These are phyloP conservation scores for Cyberlindnera americana DNA, from an alignment of 805 yeast genomes.

Conservation along the genomic window DNA sequence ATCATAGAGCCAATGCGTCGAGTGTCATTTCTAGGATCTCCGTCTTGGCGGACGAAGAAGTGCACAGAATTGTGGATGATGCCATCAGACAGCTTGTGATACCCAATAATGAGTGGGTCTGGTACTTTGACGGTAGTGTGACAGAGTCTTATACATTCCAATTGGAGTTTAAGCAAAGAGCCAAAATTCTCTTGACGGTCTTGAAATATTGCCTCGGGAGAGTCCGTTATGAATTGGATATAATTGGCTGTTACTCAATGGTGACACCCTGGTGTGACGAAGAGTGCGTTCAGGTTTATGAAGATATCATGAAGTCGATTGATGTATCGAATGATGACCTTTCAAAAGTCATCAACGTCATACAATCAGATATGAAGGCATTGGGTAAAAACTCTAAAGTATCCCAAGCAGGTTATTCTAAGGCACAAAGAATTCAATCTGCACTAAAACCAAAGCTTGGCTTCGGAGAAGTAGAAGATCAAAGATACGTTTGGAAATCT, in stretches of 20 bases:
- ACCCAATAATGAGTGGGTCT: slow-evolving; percentile 16
- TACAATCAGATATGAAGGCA: slow-evolving; percentile 13
- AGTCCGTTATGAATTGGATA: too few species aligned
- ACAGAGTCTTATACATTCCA: slow-evolving; percentile 12
- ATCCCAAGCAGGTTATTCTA: slow-evolving; percentile 23
- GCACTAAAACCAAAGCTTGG: slow-evolving; percentile 18
- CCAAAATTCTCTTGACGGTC: slow-evolving; percentile 4
- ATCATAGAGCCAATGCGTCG: slow-evolving; percentile 7
- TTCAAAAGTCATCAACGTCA: not conserved
- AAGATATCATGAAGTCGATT: too few species aligned
- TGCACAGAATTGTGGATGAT: too few species aligned
- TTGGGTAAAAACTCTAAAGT: slow-evolving; percentile 11
- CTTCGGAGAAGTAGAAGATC: slow-evolving; percentile 7
- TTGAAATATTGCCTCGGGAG: slow-evolving; percentile 5
- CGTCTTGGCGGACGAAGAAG: not conserved
- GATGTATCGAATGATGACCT: not conserved
- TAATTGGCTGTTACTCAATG: slow-evolving; percentile 8
- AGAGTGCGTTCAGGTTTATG: not conserved
- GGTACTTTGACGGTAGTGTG: slow-evolving; percentile 22
- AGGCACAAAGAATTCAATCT: not conserved
- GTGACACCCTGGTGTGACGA: slow-evolving; percentile 23
- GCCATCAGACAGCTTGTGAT: slow-evolving; percentile 4
- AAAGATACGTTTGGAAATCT: slow-evolving; percentile 18
- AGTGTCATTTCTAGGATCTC: slow-evolving; percentile 1
- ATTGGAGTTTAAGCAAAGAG: slow-evolving; percentile 8